A percentile compares a stretch with the other conserved stretches of the same genome.
These are phyloP conservation scores for Penicillium egyptiacum DNA, from an alignment of 495 filamentous ascomycete genomes.

Conservation along the genomic window DNA sequence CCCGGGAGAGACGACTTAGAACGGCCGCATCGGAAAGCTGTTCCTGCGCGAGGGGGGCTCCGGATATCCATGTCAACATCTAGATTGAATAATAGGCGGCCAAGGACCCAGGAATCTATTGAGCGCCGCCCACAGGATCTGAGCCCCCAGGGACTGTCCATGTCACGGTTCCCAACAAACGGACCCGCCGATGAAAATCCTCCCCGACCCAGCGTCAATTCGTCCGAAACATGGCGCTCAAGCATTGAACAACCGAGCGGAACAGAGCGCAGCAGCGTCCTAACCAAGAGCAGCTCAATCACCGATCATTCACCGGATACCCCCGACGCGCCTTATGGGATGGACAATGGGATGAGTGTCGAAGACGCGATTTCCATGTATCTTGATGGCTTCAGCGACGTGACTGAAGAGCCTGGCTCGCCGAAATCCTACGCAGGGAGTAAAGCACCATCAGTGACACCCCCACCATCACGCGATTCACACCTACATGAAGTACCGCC, in stretches of 20 bases:
- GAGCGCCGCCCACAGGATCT: slow-evolving; percentile 30
- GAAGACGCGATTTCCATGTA: slow-evolving; percentile 96
- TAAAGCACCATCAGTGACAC: slow-evolving; percentile 36
- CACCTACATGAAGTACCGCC: slow-evolving; percentile 28
- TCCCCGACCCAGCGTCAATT: slow-evolving; percentile 70
- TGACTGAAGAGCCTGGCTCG: slow-evolving; percentile 44
- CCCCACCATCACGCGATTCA: slow-evolving; percentile 33
- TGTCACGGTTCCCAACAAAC: slow-evolving; percentile 37
- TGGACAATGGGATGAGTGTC: slow-evolving; percentile 75
- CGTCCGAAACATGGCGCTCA: slow-evolving; percentile 65
- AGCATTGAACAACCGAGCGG: slow-evolving; percentile 65
- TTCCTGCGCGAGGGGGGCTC: slow-evolving; percentile 31
- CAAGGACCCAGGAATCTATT: slow-evolving; percentile 30
- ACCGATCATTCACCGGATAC: slow-evolving; percentile 63
- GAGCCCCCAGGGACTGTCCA: slow-evolving; percentile 24
- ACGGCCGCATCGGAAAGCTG: slow-evolving; percentile 29
- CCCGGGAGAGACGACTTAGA: slow-evolving; percentile 31
- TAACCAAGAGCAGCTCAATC: slow-evolving; percentile 76
- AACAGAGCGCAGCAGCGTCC: slow-evolving; percentile 78
- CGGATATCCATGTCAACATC: slow-evolving; percentile 48
- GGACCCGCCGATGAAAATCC: slow-evolving; percentile 50
- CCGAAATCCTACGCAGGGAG: slow-evolving; percentile 32
- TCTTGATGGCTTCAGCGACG: slow-evolving; percentile 73
- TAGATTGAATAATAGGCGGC: slow-evolving; percentile 30
- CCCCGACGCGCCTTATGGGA: slow-evolving; percentile 52